These are phyloP conservation scores for Xylogone sp. DNA, from an alignment of 2,329 filamentous ascomycete genomes.

Conservation along the genomic window DNA sequence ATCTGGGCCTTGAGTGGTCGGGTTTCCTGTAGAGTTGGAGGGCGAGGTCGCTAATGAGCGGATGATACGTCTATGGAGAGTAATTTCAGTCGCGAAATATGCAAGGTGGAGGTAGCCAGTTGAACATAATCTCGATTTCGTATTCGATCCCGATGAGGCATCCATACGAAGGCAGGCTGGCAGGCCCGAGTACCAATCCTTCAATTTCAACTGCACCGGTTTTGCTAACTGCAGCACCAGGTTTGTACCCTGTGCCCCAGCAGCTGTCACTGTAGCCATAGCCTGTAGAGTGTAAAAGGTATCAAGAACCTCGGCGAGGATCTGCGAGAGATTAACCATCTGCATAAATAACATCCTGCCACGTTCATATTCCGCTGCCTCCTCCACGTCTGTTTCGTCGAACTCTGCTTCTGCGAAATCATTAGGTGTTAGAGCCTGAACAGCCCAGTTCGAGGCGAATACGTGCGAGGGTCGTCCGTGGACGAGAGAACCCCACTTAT, in stretches of 20 bases:
- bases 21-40: constrained; percentile 20
- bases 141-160: constrained; percentile 38
- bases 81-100: constrained; percentile 93
- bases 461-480: constrained; percentile 82
- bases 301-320: constrained; percentile 76
- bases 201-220: constrained; percentile 76
- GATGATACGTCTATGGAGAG: constrained; percentile 85
- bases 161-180: constrained; percentile 62
- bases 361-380: constrained; percentile 57
- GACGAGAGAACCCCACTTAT: constrained; percentile 85
- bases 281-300: constrained; percentile 78
- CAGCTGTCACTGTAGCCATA: constrained; percentile 63
- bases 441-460: constrained; percentile 69
- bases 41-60: constrained; percentile 61
- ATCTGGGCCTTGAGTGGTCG: constrained; percentile 47
- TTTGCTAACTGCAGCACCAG: constrained; percentile 73
- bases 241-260: constrained; percentile 66
- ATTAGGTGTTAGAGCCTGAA: constrained; percentile 57
- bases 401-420: constrained; percentile 73
- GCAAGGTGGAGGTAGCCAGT: constrained; percentile 81
- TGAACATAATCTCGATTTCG: constrained; percentile 47
- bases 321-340: constrained; percentile 71
- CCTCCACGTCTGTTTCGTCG: constrained; percentile 59
- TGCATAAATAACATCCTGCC: constrained; percentile 70
- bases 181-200: constrained; percentile 76